phyloP scores from a whole-genome alignment of 2,329 filamentous ascomycete species.

The Ophiosphaerella korrae region DNA sequence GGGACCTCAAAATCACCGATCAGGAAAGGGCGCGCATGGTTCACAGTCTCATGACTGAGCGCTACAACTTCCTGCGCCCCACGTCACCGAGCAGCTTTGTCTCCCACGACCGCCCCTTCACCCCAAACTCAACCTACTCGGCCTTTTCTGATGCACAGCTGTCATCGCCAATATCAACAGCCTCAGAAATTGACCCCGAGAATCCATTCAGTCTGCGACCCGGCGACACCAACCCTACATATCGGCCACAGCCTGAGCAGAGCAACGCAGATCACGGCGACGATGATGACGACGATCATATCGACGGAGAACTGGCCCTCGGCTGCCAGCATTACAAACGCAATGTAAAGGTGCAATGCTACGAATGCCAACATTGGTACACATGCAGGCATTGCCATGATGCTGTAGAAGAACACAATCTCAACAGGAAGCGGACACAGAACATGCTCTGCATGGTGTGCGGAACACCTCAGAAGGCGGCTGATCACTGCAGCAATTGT shows the following conservation, averaged over 20 bases:
- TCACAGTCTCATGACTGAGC: constrained; percentile 56
- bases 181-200: constrained; percentile 40
- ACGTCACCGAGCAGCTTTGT: constrained; percentile 46
- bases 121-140: constrained; percentile 43
- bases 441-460: constrained; percentile 99
- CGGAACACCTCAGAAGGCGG: constrained; percentile 79
- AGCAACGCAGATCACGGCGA: constrained; percentile 48
- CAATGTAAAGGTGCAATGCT: constrained; percentile 95
- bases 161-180: constrained; percentile 42
- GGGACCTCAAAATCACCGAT: constrained; percentile 49
- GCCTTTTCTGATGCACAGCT: constrained; percentile 41
- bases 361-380: constrained; percentile 88
- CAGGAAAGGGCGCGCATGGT: constrained; percentile 57
- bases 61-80: constrained; percentile 48
- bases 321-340: constrained; percentile 93
- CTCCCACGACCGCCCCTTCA: constrained; percentile 46
- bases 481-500: constrained; percentile 78
- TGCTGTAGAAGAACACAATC: constrained; percentile 73
- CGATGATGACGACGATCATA: constrained; percentile 57
- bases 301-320: constrained; percentile 56
- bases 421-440: constrained; percentile 82
- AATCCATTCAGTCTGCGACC: constrained; percentile 43
- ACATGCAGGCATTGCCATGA: constrained; percentile 96
- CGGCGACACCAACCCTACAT: constrained; percentile 40
- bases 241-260: constrained; percentile 25